Evolutionary conservation across 2,329 filamentous ascomycete species (phyloP).

Genomic region (Diaporthe ampelina): DNA sequence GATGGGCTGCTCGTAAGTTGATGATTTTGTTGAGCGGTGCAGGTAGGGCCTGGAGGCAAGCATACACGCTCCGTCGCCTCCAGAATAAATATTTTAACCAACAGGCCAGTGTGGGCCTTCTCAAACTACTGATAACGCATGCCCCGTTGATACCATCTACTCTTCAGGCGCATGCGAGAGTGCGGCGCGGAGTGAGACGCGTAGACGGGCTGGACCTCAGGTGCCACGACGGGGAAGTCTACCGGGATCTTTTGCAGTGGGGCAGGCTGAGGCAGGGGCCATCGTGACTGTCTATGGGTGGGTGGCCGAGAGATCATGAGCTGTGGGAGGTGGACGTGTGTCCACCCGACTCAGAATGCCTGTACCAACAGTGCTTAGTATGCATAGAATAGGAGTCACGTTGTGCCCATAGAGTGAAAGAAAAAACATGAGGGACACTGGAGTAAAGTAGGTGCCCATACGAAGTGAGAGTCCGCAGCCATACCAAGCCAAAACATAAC

Average conservation of each 20-base stretch:
- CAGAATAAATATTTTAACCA: conserved; percentile 4
- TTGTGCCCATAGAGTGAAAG: too few relatives aligned
- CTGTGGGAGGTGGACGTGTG: background rate
- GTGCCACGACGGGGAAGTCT: background rate
- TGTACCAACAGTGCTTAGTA: background rate
- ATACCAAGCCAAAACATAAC: too few relatives aligned
- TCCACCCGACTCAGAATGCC: conserved; percentile 22
- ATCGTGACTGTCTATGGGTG: conserved; percentile 10
- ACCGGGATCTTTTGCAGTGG: background rate
- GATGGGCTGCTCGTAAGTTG: background rate
- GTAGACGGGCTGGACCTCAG: background rate
- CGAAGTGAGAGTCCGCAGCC: too few relatives aligned
- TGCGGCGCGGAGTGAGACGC: background rate
- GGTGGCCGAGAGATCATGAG: background rate
- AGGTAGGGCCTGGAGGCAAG: background rate
- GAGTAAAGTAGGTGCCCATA: too few relatives aligned
- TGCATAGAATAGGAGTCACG: conserved; percentile 4
- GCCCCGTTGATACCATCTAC: background rate
- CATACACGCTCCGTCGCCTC: background rate
- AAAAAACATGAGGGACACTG: too few relatives aligned
- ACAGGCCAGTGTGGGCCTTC: conserved; percentile 1
- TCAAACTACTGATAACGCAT: background rate
- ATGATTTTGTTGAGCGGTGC: background rate
- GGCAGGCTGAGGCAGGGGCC: background rate
- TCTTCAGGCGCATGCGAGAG: background rate